phyloP scores from a whole-genome alignment of 345 rosid genomes.

The Geranium rotundifolium region DNA sequence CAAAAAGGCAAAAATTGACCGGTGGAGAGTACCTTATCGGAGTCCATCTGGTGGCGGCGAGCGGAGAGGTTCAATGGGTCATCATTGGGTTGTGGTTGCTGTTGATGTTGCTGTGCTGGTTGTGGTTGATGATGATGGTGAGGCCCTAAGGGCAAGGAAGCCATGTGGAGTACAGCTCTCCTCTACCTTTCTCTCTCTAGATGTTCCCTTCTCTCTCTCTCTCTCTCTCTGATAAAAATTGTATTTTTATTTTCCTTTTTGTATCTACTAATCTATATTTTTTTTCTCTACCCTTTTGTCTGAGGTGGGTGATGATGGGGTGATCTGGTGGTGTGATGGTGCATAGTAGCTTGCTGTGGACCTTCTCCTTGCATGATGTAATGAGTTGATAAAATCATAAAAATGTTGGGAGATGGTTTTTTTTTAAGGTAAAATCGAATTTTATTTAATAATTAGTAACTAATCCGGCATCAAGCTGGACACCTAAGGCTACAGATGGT shows the following conservation, averaged over 20 bases:
- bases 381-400: no score
- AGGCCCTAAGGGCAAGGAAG: constrained; percentile 37
- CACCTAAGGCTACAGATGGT: no score
- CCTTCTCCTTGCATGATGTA: neutral
- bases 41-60: constrained; percentile 30
- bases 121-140: constrained; percentile 28
- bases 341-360: neutral
- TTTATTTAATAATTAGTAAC: no score
- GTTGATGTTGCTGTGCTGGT: constrained; percentile 7
- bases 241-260: constrained; percentile 9
- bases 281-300: neutral
- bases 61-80: constrained; percentile 19
- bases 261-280: neutral
- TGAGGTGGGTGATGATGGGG: neutral
- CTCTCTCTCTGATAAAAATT: constrained; percentile 14
- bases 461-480: no score
- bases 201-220: neutral
- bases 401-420: no score
- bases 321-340: neutral
- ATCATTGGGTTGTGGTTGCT: constrained; percentile 8
- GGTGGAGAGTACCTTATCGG: constrained; percentile 34
- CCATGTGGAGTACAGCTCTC: constrained; percentile 46
- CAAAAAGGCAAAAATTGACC: neutral
- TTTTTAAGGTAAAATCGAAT: no score
- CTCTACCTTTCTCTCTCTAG: constrained; percentile 12